These are phyloP conservation scores for Pleurotus ostreatus DNA, from an alignment of 768 basidiomycete species.

Conservation along the genomic window DNA sequence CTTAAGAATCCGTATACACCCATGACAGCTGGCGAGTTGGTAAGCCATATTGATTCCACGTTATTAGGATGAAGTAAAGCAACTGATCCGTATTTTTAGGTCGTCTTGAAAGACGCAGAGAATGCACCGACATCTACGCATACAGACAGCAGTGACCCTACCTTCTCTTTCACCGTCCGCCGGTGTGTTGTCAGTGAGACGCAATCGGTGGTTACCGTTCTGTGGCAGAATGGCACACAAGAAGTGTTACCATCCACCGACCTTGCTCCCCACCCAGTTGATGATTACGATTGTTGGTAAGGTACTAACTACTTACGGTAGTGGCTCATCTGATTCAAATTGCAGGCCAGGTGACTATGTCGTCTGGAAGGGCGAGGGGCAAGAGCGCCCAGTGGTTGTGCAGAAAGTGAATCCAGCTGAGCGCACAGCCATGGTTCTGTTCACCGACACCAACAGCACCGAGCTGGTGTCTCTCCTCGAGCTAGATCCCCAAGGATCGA, in stretches of 20 bases:
- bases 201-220: conserved; percentile 59
- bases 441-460: conserved; percentile 44
- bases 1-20: conserved; percentile 58
- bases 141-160: conserved; percentile 42
- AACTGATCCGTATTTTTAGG: conserved; percentile 21
- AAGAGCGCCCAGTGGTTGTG: conserved; percentile 64
- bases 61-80: no score
- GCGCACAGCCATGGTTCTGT: conserved; percentile 65
- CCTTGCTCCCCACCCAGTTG: conserved; percentile 78
- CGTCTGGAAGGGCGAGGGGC: conserved; percentile 74
- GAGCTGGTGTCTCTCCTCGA: conserved; percentile 82
- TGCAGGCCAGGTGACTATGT: conserved; percentile 89
- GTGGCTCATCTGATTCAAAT: background rate
- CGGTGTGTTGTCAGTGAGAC: conserved; percentile 68
- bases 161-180: conserved; percentile 46
- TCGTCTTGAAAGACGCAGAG: conserved; percentile 48
- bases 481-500: conserved; percentile 79
- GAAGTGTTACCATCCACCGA: conserved; percentile 60
- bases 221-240: conserved; percentile 85
- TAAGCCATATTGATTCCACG: background rate
- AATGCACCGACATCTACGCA: conserved; percentile 58
- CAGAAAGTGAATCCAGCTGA: conserved; percentile 72
- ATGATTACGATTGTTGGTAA: conserved; percentile 90
- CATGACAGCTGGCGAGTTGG: conserved; percentile 65
- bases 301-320: conserved; percentile 14